Base-by-base conservation (phyloP, 192 early-diverging fungal genomes). In the Coemansia sp. region DNA sequence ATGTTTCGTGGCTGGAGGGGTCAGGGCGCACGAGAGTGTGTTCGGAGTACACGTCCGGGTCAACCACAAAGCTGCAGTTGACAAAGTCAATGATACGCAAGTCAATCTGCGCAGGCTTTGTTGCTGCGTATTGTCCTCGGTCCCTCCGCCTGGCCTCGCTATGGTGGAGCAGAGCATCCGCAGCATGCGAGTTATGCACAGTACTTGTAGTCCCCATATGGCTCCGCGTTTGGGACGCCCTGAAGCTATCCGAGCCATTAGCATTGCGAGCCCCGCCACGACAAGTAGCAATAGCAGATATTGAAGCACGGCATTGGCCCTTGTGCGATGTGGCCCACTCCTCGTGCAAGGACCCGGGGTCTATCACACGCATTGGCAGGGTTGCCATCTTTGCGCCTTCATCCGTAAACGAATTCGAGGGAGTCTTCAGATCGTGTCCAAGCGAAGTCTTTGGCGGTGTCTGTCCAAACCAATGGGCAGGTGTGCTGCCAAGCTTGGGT, bases 81-180 rank as follows among this genome's bases (percentile, higher is more conserved):
- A 94, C 94, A 82, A 99, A 99, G 72, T 99, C 97, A 68, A 99
- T 99, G 78, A 99, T 94, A 51, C 90, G 89, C 39, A 99, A 74
- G 66, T 96, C 90, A 8, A 93, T 91, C 26, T 86, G 84, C 15
- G 66, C 67, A 8, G 67, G 54, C 7, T 11, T 39, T 6, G 57
- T 36, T 41, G 63, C 0, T 13, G 45, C 18, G 8, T 15, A 12
- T 54, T 52, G 19, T 19, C 48, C 48, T 47, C 48, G n/a, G n/a
- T 49, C 48, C 32, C 16, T 49, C 15, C 19, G 48, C 48, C 51
- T 54, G 11, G 51, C 4, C 15, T 54, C 51, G 22, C 51, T 12
- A 26, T 54, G 22, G 9, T 15, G 51, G 13, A 19, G 51, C 51
- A 54, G 5, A 15, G 21, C 11, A 10, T 22, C 26, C 26, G 10